These are phyloP conservation scores for Fusarium sp. DNA, from an alignment of 2,329 filamentous ascomycete species.

Conservation along the genomic window DNA sequence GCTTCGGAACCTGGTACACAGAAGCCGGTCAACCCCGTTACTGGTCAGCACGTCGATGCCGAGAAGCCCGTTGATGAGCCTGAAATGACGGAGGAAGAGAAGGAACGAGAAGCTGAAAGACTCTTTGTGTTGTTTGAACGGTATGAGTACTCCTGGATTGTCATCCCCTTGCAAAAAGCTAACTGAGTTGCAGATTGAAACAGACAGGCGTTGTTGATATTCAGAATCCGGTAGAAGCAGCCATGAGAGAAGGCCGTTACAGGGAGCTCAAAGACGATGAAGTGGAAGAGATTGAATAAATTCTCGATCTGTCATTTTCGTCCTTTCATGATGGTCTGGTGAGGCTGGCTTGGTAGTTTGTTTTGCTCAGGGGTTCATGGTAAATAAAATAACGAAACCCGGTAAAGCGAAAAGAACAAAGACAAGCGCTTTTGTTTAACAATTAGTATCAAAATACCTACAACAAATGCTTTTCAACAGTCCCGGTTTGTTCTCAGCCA, in stretches of 20 bases:
- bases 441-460: background rate
- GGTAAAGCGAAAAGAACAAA: conserved; percentile 6
- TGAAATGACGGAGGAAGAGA: conserved; percentile 91
- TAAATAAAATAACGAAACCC: background rate
- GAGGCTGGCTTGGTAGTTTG: background rate
- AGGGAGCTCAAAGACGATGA: conserved; percentile 72
- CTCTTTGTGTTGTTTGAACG: conserved; percentile 92
- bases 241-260: conserved; percentile 75
- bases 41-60: conserved; percentile 80
- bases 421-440: background rate
- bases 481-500: background rate
- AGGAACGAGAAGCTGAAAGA: conserved; percentile 88
- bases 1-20: conserved; percentile 61
- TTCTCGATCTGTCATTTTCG: background rate
- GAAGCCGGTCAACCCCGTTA: conserved; percentile 80
- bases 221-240: conserved; percentile 80
- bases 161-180: conserved; percentile 11
- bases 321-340: background rate
- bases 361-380: background rate
- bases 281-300: conserved; percentile 55
- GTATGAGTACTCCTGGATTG: conserved; percentile 54
- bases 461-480: background rate
- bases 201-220: conserved; percentile 81
- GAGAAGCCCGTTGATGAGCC: conserved; percentile 70
- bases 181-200: conserved; percentile 62